Evolutionary conservation across 2,329 filamentous ascomycete genomes (phyloP).

Genomic region (Dactylonectria macrodidyma): DNA sequence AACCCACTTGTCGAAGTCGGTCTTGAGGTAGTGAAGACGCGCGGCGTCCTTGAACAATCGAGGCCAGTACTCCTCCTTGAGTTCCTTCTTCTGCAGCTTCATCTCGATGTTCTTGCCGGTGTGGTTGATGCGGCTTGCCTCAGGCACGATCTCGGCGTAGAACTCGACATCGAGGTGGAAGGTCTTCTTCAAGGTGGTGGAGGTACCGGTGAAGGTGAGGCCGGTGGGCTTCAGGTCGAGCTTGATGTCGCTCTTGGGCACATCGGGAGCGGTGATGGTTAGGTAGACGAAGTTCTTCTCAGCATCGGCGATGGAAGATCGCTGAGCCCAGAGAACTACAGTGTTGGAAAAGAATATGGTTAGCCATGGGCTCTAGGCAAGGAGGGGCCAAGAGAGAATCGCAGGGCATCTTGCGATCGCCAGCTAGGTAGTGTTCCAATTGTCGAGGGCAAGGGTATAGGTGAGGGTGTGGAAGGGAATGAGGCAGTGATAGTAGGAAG

Average conservation of each 20-base stretch:
- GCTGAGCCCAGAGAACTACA: slow-evolving; percentile 96
- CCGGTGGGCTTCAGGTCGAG: slow-evolving; percentile 85
- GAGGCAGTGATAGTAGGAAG: neutral
- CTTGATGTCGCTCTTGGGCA: slow-evolving; percentile 81
- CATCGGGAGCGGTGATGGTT: slow-evolving; percentile 90
- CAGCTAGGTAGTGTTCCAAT: slow-evolving; percentile 2
- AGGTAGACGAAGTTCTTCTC: slow-evolving; percentile 96
- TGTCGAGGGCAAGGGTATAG: neutral
- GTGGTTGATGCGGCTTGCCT: slow-evolving; percentile 89
- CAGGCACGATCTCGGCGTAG: slow-evolving; percentile 90
- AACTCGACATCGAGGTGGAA: slow-evolving; percentile 92
- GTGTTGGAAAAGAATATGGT: slow-evolving; percentile 17
- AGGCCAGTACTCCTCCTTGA: slow-evolving; percentile 96
- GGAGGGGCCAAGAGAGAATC: neutral
- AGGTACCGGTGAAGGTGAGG: slow-evolving; percentile 87
- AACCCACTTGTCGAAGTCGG: slow-evolving; percentile 99
- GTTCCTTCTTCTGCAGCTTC: slow-evolving; percentile 96
- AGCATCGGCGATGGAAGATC: slow-evolving; percentile 84
- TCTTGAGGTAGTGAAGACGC: slow-evolving; percentile 97
- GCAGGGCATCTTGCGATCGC: neutral
- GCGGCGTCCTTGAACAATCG: slow-evolving; percentile 90
- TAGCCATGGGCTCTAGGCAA: slow-evolving; percentile 24
- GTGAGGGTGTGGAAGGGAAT: neutral
- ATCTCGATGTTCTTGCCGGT: slow-evolving; percentile 90
- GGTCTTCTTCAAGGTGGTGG: slow-evolving; percentile 85